A percentile compares a stretch with the other conserved stretches of the same genome.
Evolutionary conservation across 257 asterid genomes (phyloP).

Genomic region (Nicotiana attenuata): DNA sequence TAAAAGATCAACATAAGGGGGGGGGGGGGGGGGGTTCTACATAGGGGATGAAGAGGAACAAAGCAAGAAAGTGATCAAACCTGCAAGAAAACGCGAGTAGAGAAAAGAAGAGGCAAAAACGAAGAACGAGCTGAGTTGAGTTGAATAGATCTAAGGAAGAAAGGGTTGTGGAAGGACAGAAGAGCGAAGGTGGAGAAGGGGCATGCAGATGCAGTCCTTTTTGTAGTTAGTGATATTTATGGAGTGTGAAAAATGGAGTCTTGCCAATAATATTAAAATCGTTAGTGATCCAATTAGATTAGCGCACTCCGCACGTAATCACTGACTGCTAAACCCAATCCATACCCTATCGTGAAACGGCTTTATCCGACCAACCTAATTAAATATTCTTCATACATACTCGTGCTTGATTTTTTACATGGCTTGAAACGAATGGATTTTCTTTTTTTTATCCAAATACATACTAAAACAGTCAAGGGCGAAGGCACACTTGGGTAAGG

Average conservation of each 20-base stretch:
- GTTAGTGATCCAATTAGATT: background rate
- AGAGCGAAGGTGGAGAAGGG: background rate
- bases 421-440: too few species aligned
- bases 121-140: background rate
- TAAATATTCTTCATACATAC: background rate
- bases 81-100: background rate
- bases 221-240: background rate
- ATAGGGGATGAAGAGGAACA: background rate
- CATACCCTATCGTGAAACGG: background rate
- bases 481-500: too few species aligned
- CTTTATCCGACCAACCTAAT: background rate
- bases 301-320: background rate
- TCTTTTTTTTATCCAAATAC: too few species aligned
- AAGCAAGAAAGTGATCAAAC: background rate
- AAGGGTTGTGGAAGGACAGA: background rate
- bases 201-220: slow-evolving; percentile 8
- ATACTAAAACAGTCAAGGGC: too few species aligned
- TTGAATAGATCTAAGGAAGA: background rate
- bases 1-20: too few species aligned
- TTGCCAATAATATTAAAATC: background rate
- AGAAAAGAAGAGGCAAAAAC: background rate
- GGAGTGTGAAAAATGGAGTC: background rate
- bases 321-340: background rate
- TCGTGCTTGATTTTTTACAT: background rate
- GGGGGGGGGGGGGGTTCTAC: too few species aligned